Percentiles rank a stretch among this genome's conserved stretches.
These are phyloP conservation scores for Hemileccinum rubropunctum DNA, from an alignment of 768 basidiomycete species.

Conservation along the genomic window DNA sequence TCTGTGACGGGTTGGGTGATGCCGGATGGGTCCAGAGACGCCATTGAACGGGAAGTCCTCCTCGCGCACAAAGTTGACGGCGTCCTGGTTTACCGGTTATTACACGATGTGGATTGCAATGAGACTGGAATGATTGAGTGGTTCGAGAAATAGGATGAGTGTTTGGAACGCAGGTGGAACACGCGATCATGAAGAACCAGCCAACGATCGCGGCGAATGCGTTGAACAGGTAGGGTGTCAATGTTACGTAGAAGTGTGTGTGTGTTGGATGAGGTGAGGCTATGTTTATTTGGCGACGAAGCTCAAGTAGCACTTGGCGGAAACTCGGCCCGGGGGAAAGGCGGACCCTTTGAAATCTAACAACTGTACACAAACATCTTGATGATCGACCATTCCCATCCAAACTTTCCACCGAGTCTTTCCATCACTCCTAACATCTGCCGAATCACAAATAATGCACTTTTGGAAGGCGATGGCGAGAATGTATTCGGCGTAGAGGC, in stretches of 20 bases:
- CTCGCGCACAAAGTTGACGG: conserved; percentile 45
- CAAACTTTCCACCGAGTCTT: conserved; percentile 47
- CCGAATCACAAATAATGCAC: background rate
- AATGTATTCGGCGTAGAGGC: conserved; percentile 30
- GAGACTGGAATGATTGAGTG: background rate
- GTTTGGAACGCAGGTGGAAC: no score
- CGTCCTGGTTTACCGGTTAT: conserved; percentile 23
- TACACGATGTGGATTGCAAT: no score
- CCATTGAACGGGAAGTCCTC: conserved; percentile 40
- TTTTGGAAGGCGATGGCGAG: background rate
- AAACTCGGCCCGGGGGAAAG: no score
- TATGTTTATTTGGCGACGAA: no score
- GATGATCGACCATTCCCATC: conserved; percentile 9
- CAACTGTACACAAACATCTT: conserved; percentile 9
- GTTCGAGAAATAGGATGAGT: no score
- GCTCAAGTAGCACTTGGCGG: no score
- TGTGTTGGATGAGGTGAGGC: background rate
- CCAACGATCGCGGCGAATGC: conserved; percentile 52
- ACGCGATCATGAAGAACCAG: conserved; percentile 31
- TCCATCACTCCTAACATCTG: conserved; percentile 35
- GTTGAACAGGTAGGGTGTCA: conserved; percentile 46
- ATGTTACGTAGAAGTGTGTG: conserved; percentile 24
- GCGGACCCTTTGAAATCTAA: background rate
- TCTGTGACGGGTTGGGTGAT: no score
- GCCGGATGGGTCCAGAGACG: conserved; percentile 4